These are phyloP conservation scores for Sphaerulina vaccinii DNA, from an alignment of 2,329 filamentous ascomycete species.

Conservation along the genomic window DNA sequence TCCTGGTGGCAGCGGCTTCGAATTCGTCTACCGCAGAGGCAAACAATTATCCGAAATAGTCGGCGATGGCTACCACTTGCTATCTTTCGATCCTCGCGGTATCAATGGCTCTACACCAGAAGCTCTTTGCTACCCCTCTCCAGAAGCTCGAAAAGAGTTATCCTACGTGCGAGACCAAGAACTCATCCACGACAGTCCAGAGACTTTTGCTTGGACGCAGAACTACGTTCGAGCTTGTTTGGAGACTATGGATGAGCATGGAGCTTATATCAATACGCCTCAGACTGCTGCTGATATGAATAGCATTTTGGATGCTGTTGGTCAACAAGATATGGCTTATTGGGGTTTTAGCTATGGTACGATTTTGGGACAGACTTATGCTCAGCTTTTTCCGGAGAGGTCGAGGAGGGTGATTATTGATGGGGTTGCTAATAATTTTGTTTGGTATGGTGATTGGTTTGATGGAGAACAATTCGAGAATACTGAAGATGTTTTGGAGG, in stretches of 20 bases:
- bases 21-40: constrained; percentile 25
- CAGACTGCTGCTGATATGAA: constrained; percentile 30
- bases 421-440: constrained; percentile 44
- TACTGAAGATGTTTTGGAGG: constrained; percentile 55
- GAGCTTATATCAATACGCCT: constrained; percentile 26
- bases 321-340: constrained; percentile 37
- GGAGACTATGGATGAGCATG: constrained; percentile 25
- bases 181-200: constrained; percentile 24
- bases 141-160: constrained; percentile 14
- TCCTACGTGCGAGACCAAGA: constrained; percentile 17
- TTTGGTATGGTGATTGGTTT: constrained; percentile 47
- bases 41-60: constrained; percentile 27
- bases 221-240: constrained; percentile 24
- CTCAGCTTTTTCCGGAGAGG: constrained; percentile 46
- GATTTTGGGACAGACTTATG: constrained; percentile 48
- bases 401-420: constrained; percentile 46
- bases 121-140: constrained; percentile 23
- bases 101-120: constrained; percentile 25
- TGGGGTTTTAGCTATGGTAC: constrained; percentile 51
- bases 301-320: constrained; percentile 26
- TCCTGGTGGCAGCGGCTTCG: constrained; percentile 23
- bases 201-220: constrained; percentile 25
- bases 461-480: constrained; percentile 54
- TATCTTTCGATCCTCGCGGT: constrained; percentile 27
- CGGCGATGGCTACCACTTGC: constrained; percentile 25